These are phyloP conservation scores for Tephrocybe sp. DNA, from an alignment of 768 basidiomycete genomes.

Conservation along the genomic window DNA sequence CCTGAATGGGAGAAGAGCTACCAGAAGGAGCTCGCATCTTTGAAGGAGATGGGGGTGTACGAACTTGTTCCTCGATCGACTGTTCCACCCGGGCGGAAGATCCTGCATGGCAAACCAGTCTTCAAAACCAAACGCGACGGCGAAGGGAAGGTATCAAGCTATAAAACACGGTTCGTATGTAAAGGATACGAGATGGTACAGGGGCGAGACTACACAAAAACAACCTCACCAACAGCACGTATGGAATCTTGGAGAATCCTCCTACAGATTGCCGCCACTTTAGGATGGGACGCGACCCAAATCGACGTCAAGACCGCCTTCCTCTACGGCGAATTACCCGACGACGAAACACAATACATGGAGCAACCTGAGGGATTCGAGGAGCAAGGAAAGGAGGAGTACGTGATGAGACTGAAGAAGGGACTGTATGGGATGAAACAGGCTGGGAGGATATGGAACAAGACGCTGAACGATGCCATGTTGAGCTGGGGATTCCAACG, in stretches of 20 bases:
- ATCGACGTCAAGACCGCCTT: slow-evolving; percentile 31
- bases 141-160: slow-evolving; percentile 20
- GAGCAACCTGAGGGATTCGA: slow-evolving; percentile 28
- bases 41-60: slow-evolving; percentile 9
- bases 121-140: slow-evolving; percentile 26
- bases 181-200: slow-evolving; percentile 28
- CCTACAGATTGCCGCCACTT: slow-evolving; percentile 25
- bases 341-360: slow-evolving; percentile 32
- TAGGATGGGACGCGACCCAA: slow-evolving; percentile 27
- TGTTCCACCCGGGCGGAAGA: slow-evolving; percentile 1
- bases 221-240: not conserved
- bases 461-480: slow-evolving; percentile 23
- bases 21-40: not conserved
- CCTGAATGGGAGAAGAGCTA: not conserved
- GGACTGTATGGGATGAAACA: slow-evolving; percentile 4
- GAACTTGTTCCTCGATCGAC: slow-evolving; percentile 4
- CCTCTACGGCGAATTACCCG: slow-evolving; percentile 11
- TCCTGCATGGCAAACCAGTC: not conserved
- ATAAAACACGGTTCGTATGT: slow-evolving; percentile 35
- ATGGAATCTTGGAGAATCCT: slow-evolving; percentile 24
- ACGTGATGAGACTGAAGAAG: slow-evolving; percentile 14
- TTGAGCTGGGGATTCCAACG: slow-evolving; percentile 23
- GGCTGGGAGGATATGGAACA: slow-evolving; percentile 24
- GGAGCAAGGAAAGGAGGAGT: slow-evolving; percentile 12
- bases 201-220: slow-evolving; percentile 9